Base-by-base conservation (phyloP, 495 filamentous ascomycete species). In the Penicillium goetzii region DNA sequence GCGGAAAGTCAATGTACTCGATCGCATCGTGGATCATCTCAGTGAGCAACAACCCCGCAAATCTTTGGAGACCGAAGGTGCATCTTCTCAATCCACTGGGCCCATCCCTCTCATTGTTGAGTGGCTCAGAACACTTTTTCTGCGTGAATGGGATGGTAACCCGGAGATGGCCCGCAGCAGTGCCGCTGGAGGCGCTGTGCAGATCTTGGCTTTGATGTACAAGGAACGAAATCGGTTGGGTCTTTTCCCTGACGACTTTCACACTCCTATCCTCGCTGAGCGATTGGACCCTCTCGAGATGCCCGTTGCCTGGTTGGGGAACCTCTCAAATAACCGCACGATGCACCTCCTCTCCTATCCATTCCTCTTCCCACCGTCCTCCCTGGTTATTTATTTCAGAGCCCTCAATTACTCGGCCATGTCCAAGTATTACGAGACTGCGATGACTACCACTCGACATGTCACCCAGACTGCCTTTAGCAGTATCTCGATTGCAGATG, bases 331-430 rank as follows among this genome's bases (percentile, higher is more conserved):
- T 43, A 87, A 83, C 60, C 87, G 88, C 61, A 86, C 80, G 3
- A 74, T 90, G 38, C 93, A 97, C 72, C 77, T 97, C 1, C 78
- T 97, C 3, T 88, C 92, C 43, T 91, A 90, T 63, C 85, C 92
- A 2, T 97, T 91, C 72, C 79, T 97, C 0, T 97, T 97, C 56
- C 86, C 83, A 30, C 85, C 88, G 0, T 81, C 88, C 0, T 84
- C 85, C 14, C 76, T 95, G 9, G 89, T 96, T 40, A 89, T 87
- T 0, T 96, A 92, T 69, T 97, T 97, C 68, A 89, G 93, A 4
- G 85, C 92, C n/a, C 86, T 97, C 60, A 97, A 97, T 68, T 90
- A 90, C 66, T 86, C 88, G 0, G 82, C 83, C 28, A 97, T 97
- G 93, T 90, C 85, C 25, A 85, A 87, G 52, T 83, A 88, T 9